Percentiles rank a stretch among this genome's conserved stretches.
phyloP scores from a whole-genome alignment of 208 protist species.

The Trypanosoma congolense region DNA sequence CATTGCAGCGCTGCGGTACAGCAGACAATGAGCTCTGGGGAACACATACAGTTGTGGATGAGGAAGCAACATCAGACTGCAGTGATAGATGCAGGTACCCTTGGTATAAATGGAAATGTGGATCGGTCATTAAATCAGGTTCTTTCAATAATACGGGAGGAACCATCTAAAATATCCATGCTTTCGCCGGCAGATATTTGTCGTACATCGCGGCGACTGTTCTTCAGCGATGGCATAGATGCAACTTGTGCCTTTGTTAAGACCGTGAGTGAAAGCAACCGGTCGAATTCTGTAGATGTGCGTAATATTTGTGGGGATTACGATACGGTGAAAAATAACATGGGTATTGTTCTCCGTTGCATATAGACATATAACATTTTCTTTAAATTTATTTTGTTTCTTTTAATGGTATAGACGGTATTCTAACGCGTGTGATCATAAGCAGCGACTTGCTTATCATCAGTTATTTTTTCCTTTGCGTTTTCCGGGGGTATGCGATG shows the following conservation, averaged over 20 bases:
- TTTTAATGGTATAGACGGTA: no score
- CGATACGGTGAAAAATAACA: slow-evolving; percentile 9
- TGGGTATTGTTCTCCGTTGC: slow-evolving; percentile 6
- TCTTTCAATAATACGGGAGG: slow-evolving; percentile 8
- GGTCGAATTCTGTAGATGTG: slow-evolving; percentile 6
- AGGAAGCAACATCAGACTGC: background rate
- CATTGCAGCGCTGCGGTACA: slow-evolving; percentile 19
- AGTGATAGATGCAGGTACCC: background rate
- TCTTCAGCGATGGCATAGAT: slow-evolving; percentile 17
- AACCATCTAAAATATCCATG: slow-evolving; percentile 6
- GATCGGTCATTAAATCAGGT: slow-evolving; percentile 14
- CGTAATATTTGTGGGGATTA: slow-evolving; percentile 22
- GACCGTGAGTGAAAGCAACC: slow-evolving; percentile 10
- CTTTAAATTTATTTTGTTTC: no score
- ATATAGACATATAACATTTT: slow-evolving; percentile 6
- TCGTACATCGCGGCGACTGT: slow-evolving; percentile 12
- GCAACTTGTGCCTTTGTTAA: slow-evolving; percentile 20
- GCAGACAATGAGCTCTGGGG: slow-evolving; percentile 8
- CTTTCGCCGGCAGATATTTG: slow-evolving; percentile 16
- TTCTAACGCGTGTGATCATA: no score
- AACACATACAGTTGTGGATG: slow-evolving; percentile 4
- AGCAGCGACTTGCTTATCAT: no score
- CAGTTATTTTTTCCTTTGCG: no score
- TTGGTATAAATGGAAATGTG: background rate
- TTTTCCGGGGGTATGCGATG: no score